Conservation (phyloP, 2,329 filamentous ascomycete species). For the Periconia sp. region DNA sequence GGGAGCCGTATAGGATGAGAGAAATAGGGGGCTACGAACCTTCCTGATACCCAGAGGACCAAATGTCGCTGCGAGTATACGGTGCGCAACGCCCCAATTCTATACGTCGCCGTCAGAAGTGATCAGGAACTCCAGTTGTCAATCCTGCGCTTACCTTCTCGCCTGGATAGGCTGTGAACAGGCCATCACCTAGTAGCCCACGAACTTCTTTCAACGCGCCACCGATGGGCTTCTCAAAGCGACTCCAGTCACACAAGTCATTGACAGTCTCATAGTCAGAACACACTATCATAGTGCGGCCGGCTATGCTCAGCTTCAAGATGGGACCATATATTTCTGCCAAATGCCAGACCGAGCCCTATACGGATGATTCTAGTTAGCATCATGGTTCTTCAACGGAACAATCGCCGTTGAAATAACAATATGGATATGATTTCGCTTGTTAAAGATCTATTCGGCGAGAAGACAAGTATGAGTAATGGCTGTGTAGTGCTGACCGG, state of each 20-base stretch:
- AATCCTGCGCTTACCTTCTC: slow-evolving; percentile 9
- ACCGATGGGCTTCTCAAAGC: slow-evolving; percentile 16
- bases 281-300: slow-evolving; percentile 57
- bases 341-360: slow-evolving; percentile 12
- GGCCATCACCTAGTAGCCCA: slow-evolving; percentile 13
- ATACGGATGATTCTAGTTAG: too few species aligned
- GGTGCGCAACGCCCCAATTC: slow-evolving; percentile 42
- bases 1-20: too few species aligned
- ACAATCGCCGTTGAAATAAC: too few species aligned
- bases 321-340: slow-evolving; percentile 59
- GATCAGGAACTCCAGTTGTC: not conserved
- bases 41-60: slow-evolving; percentile 2
- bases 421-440: too few species aligned
- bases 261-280: slow-evolving; percentile 26
- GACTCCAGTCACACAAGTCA: slow-evolving; percentile 14
- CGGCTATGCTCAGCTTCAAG: slow-evolving; percentile 61
- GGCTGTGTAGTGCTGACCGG: not conserved
- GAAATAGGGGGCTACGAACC: not conserved
- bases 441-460: not conserved
- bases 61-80: slow-evolving; percentile 48
- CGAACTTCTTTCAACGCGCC: slow-evolving; percentile 14
- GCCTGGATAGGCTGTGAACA: slow-evolving; percentile 20
- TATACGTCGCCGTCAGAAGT: slow-evolving; percentile 1
- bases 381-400: too few species aligned
- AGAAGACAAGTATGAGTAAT: not conserved